Conservation (phyloP, 768 basidiomycete genomes). For the Boletus vinaceobasis region DNA sequence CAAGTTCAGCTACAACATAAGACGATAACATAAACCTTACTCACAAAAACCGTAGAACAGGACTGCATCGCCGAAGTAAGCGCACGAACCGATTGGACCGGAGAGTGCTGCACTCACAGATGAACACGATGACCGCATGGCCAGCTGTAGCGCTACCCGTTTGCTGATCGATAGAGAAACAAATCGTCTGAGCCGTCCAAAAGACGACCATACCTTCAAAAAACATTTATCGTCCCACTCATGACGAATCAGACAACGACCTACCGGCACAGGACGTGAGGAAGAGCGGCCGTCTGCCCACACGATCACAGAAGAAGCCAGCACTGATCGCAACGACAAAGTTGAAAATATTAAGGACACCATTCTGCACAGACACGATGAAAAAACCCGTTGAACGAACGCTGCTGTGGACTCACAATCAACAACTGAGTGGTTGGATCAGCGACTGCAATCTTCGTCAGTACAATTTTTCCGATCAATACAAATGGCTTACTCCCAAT, state of each 20-base stretch:
- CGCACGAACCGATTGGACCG: background rate
- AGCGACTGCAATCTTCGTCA: constrained; percentile 31
- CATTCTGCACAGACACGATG: constrained; percentile 37
- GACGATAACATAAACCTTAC: background rate
- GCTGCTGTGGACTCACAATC: constrained; percentile 28
- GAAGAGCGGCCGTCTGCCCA: constrained; percentile 50
- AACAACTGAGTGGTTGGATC: constrained; percentile 42
- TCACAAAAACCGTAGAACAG: constrained; percentile 39
- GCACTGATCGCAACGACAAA: constrained; percentile 50
- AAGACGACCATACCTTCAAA: constrained; percentile 40
- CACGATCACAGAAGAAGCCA: constrained; percentile 46
- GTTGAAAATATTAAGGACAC: constrained; percentile 53
- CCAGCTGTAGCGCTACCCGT: constrained; percentile 28
- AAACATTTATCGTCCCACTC: constrained; percentile 30
- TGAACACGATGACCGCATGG: constrained; percentile 45
- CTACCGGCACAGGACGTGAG: constrained; percentile 43
- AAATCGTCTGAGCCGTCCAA: constrained; percentile 38
- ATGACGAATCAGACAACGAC: constrained; percentile 17
- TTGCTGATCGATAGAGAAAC: constrained; percentile 31
- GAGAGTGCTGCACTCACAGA: constrained; percentile 31
- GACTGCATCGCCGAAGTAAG: constrained; percentile 22
- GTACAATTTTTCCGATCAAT: background rate
- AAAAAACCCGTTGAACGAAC: background rate
- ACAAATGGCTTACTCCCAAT: constrained; percentile 35
- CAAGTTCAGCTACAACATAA: background rate